Base-by-base conservation (phyloP, 179 eudicot species). In the Beta lomatogona region DNA sequence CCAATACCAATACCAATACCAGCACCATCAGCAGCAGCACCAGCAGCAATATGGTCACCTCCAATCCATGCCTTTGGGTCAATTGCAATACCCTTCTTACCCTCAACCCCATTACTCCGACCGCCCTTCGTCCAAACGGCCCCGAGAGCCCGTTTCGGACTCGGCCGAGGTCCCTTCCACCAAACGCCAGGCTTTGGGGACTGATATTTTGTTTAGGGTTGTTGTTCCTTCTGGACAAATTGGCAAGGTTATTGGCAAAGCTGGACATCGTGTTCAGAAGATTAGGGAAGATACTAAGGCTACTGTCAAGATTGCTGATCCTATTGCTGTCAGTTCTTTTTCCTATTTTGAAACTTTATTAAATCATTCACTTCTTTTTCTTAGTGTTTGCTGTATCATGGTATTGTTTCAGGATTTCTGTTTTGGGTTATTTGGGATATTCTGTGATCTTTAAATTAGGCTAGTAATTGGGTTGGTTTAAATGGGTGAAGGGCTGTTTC, bases 231-330 rank as follows among this genome's bases (percentile, higher is more conserved):
- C 97, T 79, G 83, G 86, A 59, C 92, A 93, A 81, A 94, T 94
- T 75, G 98, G 98, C 22, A 94, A 93, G 83, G 96, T 94, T 22
- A 94, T 94, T 61, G 97, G 98, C 6, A 93, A 87, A 76, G 89
- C 61, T 18, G 98, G 97, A 21, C 80, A 81, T 86, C 87, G 97
- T 44, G 92, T 94, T 69, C 98, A 91, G 93, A 93, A 88, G 85
- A 91, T 94, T 81, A 79, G 98, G 3, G 97, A 94, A 61, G 91
- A 88, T 67, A 87, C 93, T 58, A 88, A 84, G 72, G 97, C 98
- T 57, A 92, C 91, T 71, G 77, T 94, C 71, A 94, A 94, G 76
- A 91, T 94, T 75, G 98, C 98, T 60, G 98, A 93, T 66, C 92
- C 98, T 46, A 76, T 93, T 77, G 86, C 97, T 79, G 98, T 94